Evolutionary conservation across 163 green algal species (phyloP).

Genomic region (Smithsoniella earleae): DNA sequence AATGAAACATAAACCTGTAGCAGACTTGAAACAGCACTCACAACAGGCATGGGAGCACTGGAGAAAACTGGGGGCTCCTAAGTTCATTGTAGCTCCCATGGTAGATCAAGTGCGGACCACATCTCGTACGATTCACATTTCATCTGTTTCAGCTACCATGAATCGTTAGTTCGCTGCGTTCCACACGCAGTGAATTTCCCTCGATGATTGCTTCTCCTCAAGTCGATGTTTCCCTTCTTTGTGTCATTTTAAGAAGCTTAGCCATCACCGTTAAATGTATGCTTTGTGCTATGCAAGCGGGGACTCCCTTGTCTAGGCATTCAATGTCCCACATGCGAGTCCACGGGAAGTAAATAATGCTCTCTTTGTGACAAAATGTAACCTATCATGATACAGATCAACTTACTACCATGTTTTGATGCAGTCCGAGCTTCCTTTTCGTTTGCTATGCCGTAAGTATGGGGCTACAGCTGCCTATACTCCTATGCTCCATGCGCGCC

Average conservation of each 20-base stretch:
- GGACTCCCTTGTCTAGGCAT: no score
- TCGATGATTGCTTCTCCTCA: background rate
- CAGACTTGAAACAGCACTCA: no score
- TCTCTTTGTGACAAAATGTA: no score
- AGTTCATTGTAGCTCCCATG: slow-evolving; percentile 78
- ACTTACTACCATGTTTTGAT: background rate
- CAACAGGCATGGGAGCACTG: slow-evolving; percentile 61
- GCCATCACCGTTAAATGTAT: no score
- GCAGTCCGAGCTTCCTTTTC: slow-evolving; percentile 86
- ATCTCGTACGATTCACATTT: no score
- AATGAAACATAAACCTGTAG: no score
- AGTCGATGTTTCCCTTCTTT: background rate
- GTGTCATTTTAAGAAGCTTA: background rate
- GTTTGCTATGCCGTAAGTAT: slow-evolving; percentile 75
- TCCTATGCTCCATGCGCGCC: slow-evolving; percentile 83
- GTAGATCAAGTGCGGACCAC: slow-evolving; percentile 75
- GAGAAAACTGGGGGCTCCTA: slow-evolving; percentile 51
- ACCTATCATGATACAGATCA: slow-evolving; percentile 5
- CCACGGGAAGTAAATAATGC: no score
- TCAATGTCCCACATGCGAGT: no score
- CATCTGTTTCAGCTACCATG: no score
- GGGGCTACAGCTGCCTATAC: slow-evolving; percentile 82
- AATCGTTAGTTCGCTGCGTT: no score
- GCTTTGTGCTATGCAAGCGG: background rate
- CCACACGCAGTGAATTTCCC: no score